Evolutionary conservation across 148 eudicot species (phyloP).

Genomic region (Rhododendron kiyosumense): DNA sequence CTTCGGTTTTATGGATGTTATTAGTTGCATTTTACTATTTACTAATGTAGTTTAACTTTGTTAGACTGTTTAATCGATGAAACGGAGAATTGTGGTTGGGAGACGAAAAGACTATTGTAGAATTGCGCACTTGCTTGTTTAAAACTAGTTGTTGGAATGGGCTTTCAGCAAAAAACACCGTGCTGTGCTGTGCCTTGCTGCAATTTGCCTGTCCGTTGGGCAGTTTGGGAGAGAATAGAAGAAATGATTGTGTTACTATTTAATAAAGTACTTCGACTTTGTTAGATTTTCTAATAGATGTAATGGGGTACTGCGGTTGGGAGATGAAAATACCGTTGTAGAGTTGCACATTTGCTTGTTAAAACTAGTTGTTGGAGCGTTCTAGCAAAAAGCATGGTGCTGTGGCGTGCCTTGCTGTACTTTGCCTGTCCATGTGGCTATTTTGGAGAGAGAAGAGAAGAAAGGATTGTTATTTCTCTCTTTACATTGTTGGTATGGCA

Average conservation of each 20-base stretch:
- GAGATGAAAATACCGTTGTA: no score
- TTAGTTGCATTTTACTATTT: neutral
- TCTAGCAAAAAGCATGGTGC: no score
- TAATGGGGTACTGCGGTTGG: no score
- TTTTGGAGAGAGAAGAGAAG: neutral
- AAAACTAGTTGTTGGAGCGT: no score
- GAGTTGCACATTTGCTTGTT: no score
- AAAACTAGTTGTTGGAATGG: neutral
- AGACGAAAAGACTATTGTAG: neutral
- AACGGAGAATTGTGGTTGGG: neutral
- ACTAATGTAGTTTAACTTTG: neutral
- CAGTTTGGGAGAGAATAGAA: neutral
- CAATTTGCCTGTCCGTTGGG: neutral
- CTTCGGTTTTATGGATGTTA: neutral
- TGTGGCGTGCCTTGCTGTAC: no score
- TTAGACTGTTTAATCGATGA: neutral
- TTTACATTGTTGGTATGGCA: neutral
- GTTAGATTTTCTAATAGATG: no score
- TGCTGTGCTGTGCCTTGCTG: neutral
- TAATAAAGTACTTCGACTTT: no score
- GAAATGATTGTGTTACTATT: no score
- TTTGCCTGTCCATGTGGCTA: no score
- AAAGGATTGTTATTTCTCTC: neutral
- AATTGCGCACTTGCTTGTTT: neutral
- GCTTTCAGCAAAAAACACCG: neutral